A percentile compares a stretch with the other conserved stretches of the same genome.
phyloP scores from a whole-genome alignment of 2,329 filamentous ascomycete genomes.

The Microdochium paspali region DNA sequence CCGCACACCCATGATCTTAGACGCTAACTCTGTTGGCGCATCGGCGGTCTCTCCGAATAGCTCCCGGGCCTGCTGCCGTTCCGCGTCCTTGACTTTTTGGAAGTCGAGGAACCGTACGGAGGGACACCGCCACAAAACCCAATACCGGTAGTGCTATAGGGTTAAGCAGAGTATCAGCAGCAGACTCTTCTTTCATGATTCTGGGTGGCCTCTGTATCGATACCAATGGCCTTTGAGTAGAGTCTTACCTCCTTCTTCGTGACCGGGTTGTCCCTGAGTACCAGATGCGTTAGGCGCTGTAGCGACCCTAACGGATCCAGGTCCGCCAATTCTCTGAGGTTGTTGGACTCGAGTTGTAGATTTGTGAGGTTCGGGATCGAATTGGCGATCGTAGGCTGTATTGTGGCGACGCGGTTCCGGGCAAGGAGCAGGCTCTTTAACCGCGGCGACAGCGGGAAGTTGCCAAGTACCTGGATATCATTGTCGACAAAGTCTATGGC shows the following conservation, averaged over 20 bases:
- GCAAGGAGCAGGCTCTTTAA: conserved; percentile 81
- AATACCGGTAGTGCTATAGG: conserved; percentile 87
- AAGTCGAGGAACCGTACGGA: conserved; percentile 86
- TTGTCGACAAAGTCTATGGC: conserved; percentile 98
- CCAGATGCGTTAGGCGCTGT: conserved; percentile 65
- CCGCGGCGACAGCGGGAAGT: conserved; percentile 87
- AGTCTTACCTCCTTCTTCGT: conserved; percentile 76
- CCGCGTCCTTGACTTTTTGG: conserved; percentile 78
- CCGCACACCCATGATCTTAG: conserved; percentile 78
- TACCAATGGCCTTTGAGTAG: background rate
- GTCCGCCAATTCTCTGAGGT: conserved; percentile 75
- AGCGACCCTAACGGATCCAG: conserved; percentile 70
- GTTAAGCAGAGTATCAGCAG: too few relatives aligned
- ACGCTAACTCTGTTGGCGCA: conserved; percentile 72
- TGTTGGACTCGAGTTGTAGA: conserved; percentile 76
- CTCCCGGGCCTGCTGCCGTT: conserved; percentile 66
- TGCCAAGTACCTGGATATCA: conserved; percentile 79
- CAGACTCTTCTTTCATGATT: background rate
- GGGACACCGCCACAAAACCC: conserved; percentile 81
- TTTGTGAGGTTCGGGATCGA: conserved; percentile 75
- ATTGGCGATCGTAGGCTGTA: conserved; percentile 66
- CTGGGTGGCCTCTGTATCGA: background rate
- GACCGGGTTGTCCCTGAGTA: conserved; percentile 80
- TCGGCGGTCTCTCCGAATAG: conserved; percentile 68
- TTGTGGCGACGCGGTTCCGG: conserved; percentile 75